phyloP scores from a whole-genome alignment of 148 eudicot species.

The Camellia japonica region DNA sequence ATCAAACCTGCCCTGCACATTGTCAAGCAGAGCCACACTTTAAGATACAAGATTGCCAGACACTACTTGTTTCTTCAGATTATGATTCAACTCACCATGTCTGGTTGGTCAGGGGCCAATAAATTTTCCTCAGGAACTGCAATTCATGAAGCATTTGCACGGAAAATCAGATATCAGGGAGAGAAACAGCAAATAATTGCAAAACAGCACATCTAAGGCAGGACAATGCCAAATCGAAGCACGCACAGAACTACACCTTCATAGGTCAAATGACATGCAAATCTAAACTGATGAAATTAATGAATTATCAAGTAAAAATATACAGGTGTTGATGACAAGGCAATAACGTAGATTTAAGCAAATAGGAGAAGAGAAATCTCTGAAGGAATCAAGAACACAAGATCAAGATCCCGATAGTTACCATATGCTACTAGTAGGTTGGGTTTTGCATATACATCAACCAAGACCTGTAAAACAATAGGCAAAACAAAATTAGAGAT shows the following conservation, averaged over 20 bases:
- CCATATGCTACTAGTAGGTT: slow-evolving; percentile 86
- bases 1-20: slow-evolving; percentile 74
- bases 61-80: neutral
- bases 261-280: neutral
- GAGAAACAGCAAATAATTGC: neutral
- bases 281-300: neutral
- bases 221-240: neutral
- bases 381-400: neutral
- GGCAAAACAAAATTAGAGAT: neutral
- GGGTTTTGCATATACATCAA: slow-evolving; percentile 72
- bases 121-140: slow-evolving; percentile 93
- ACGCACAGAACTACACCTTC: neutral
- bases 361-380: neutral
- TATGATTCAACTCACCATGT: slow-evolving; percentile 47
- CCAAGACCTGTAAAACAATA: slow-evolving; percentile 69
- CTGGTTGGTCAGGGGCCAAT: slow-evolving; percentile 64
- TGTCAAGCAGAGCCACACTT: neutral
- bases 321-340: neutral
- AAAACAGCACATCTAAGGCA: neutral
- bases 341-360: neutral
- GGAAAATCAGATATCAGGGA: neutral
- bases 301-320: neutral
- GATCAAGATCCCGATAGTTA: slow-evolving; percentile 30
- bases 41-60: slow-evolving; percentile 1
- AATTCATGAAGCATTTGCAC: slow-evolving; percentile 22